phyloP scores from a whole-genome alignment of 306 rosid species.

The Malus asiatica region DNA sequence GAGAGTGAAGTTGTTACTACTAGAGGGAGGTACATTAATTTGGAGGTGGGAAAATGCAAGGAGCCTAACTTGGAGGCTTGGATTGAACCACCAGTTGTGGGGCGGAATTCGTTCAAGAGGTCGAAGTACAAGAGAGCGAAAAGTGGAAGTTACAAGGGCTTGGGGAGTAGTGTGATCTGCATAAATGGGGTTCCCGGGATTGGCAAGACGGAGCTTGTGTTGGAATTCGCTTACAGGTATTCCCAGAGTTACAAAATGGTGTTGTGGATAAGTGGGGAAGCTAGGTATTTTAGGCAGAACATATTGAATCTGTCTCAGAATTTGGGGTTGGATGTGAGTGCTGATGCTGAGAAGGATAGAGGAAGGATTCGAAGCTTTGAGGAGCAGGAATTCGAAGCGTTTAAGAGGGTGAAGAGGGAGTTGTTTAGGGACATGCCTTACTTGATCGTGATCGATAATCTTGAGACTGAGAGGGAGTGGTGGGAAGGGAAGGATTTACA shows the following conservation, averaged over 20 bases:
- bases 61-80: constrained; percentile 61
- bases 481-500: constrained; percentile 74
- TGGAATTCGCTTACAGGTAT: constrained; percentile 68
- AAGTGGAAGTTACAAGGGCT: constrained; percentile 51
- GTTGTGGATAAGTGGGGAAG: constrained; percentile 87
- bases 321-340: constrained; percentile 73
- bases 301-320: constrained; percentile 57
- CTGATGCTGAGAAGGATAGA: constrained; percentile 64
- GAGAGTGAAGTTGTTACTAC: constrained; percentile 45
- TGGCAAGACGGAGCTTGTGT: constrained; percentile 79
- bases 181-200: constrained; percentile 70
- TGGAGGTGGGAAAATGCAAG: constrained; percentile 59
- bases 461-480: constrained; percentile 77
- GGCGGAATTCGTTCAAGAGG: constrained; percentile 48
- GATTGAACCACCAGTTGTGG: constrained; percentile 50
- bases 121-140: constrained; percentile 58
- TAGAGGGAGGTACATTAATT: constrained; percentile 58
- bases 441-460: constrained; percentile 75
- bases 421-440: constrained; percentile 72
- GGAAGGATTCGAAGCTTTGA: constrained; percentile 77
- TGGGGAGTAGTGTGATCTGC: constrained; percentile 56
- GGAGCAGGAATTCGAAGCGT: constrained; percentile 83
- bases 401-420: constrained; percentile 80
- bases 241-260: constrained; percentile 76
- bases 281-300: constrained; percentile 66